Evolutionary conservation across 2,329 filamentous ascomycete species (phyloP).

Genomic region (Microdochium trichocladiopsis): DNA sequence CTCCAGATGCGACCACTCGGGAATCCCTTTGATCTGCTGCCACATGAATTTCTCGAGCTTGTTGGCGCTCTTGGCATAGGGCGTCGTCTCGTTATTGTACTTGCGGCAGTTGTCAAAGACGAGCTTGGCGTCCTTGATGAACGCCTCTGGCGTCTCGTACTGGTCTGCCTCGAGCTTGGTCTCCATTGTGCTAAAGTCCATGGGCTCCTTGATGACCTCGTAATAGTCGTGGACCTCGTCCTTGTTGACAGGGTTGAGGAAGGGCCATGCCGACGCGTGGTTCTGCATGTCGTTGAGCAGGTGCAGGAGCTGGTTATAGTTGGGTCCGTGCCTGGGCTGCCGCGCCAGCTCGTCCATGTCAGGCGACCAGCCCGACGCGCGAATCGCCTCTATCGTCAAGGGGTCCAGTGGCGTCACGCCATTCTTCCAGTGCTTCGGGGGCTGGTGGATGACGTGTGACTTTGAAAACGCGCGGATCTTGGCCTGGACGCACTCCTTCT

Average conservation of each 20-base stretch:
- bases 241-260: slow-evolving; percentile 85
- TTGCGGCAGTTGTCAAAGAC: slow-evolving; percentile 92
- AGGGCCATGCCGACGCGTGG: slow-evolving; percentile 88
- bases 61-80: slow-evolving; percentile 91
- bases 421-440: slow-evolving; percentile 80
- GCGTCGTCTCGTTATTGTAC: slow-evolving; percentile 93
- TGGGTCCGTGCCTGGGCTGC: slow-evolving; percentile 89
- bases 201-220: slow-evolving; percentile 94
- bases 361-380: slow-evolving; percentile 86
- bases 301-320: slow-evolving; percentile 89
- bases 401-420: slow-evolving; percentile 73
- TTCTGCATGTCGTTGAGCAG: slow-evolving; percentile 94
- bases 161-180: slow-evolving; percentile 88
- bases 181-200: slow-evolving; percentile 96
- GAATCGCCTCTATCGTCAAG: slow-evolving; percentile 80
- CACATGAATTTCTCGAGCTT: slow-evolving; percentile 95
- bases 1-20: slow-evolving; percentile 75
- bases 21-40: slow-evolving; percentile 83
- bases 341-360: slow-evolving; percentile 97
- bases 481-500: slow-evolving; percentile 89
- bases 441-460: slow-evolving; percentile 78
- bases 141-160: slow-evolving; percentile 87
- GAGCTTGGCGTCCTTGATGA: slow-evolving; percentile 79
- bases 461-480: slow-evolving; percentile 91
- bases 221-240: slow-evolving; percentile 99